Evolutionary conservation across 108 stramenopile species (phyloP).

Genomic region (Schizochytrium sp.): DNA sequence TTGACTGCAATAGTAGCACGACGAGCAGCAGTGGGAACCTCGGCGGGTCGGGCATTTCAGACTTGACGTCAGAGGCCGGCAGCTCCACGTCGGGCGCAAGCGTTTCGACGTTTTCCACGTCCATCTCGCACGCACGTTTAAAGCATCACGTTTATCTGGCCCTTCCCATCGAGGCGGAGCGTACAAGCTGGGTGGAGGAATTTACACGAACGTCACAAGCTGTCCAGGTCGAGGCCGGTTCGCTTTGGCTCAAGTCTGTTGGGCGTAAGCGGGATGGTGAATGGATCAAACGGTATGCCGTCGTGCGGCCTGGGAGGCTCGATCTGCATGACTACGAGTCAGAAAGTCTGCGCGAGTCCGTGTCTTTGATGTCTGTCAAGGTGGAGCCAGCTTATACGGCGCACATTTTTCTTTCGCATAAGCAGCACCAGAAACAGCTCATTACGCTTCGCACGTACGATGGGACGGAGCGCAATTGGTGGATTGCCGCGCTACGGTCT

Average conservation of each 20-base stretch:
- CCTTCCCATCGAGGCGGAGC: neutral
- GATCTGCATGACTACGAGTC: neutral
- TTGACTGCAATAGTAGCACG: neutral
- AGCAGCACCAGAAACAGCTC: constrained; percentile 1
- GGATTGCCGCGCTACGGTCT: neutral
- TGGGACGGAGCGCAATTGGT: neutral
- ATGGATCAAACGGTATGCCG: constrained; percentile 3
- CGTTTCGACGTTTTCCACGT: neutral
- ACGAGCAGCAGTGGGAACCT: neutral
- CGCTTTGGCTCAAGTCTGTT: neutral
- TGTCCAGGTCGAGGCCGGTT: neutral
- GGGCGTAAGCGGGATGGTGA: neutral
- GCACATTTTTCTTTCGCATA: constrained; percentile 2
- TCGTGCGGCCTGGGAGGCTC: neutral
- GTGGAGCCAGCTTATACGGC: constrained; percentile 1
- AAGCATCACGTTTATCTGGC: neutral
- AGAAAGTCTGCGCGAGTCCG: neutral
- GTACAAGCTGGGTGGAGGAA: neutral
- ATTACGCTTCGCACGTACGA: neutral
- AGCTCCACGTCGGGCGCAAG: neutral
- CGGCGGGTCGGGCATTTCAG: neutral
- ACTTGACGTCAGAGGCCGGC: neutral
- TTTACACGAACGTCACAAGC: neutral
- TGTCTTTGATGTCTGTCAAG: neutral
- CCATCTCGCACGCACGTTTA: neutral